Evolutionary conservation across 2,329 filamentous ascomycete genomes (phyloP).

Genomic region (Venturia nashicola): DNA sequence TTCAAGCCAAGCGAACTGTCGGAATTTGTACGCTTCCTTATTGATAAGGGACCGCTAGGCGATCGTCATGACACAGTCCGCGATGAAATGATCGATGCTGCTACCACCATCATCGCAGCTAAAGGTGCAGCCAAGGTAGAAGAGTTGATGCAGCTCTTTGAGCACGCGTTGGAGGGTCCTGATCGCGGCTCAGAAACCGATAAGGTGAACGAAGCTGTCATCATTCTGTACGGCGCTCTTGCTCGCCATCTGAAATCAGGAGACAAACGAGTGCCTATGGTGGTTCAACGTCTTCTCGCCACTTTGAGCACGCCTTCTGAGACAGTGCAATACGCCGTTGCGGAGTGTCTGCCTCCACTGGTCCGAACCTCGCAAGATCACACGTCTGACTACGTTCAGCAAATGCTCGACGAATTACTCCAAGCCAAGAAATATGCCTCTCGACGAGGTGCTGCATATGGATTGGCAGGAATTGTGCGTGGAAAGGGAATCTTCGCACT

Average conservation of each 20-base stretch:
- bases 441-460: constrained; percentile 87
- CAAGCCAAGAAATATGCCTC: constrained; percentile 84
- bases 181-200: constrained; percentile 75
- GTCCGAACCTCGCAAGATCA: constrained; percentile 69
- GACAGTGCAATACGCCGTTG: constrained; percentile 91
- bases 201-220: constrained; percentile 89
- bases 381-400: constrained; percentile 65
- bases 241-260: constrained; percentile 75
- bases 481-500: constrained; percentile 77
- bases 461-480: constrained; percentile 76
- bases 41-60: constrained; percentile 75
- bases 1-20: constrained; percentile 61
- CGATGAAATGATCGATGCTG: constrained; percentile 83
- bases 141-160: constrained; percentile 83
- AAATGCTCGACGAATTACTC: constrained; percentile 71
- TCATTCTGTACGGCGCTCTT: constrained; percentile 91
- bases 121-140: constrained; percentile 78
- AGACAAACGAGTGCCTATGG: constrained; percentile 77
- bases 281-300: constrained; percentile 72
- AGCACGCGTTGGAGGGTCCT: constrained; percentile 72
- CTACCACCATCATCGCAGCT: constrained; percentile 64
- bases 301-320: constrained; percentile 93
- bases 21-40: constrained; percentile 71
- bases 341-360: constrained; percentile 86
- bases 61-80: constrained; percentile 69